Conservation (phyloP, 306 rosid species). For the Mimosa pudica region DNA sequence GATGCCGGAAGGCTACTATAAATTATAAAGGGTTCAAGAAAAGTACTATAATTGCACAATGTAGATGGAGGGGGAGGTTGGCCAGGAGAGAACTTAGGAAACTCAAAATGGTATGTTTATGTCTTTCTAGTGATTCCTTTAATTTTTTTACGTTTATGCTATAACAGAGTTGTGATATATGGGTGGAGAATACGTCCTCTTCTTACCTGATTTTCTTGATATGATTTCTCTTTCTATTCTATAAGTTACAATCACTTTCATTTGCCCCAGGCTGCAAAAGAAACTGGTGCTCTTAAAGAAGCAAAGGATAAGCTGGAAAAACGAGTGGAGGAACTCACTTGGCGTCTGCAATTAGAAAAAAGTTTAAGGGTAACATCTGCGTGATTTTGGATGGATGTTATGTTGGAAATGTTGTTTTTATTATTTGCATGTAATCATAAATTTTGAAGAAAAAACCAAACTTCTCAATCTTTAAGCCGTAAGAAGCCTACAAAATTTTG, state of each 20-base stretch:
- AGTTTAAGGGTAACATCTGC: slow-evolving; percentile 70
- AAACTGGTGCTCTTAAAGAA: slow-evolving; percentile 87
- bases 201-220: slow-evolving; percentile 24
- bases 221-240: slow-evolving; percentile 18
- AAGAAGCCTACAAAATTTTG: slow-evolving; percentile 35
- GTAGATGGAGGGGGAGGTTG: slow-evolving; percentile 82
- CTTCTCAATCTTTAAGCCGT: slow-evolving; percentile 26
- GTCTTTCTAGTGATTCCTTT: slow-evolving; percentile 26
- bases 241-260: slow-evolving; percentile 29
- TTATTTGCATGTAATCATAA: slow-evolving; percentile 29
- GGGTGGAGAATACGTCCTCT: slow-evolving; percentile 2
- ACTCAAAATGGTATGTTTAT: slow-evolving; percentile 77
- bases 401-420: background rate
- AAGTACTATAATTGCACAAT: slow-evolving; percentile 74
- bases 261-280: slow-evolving; percentile 76
- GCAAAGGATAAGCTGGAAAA: slow-evolving; percentile 88
- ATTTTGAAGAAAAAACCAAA: slow-evolving; percentile 12
- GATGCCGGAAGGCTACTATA: slow-evolving; percentile 69
- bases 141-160: slow-evolving; percentile 6
- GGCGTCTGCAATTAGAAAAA: slow-evolving; percentile 85
- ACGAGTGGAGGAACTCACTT: slow-evolving; percentile 81
- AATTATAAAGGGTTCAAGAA: slow-evolving; percentile 78
- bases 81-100: slow-evolving; percentile 85
- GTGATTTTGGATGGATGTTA: background rate
- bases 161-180: slow-evolving; percentile 23